A percentile compares a stretch with the other conserved stretches of the same genome.
These are phyloP conservation scores for Gentiana macrophylla DNA, from an alignment of 257 asterid genomes.

Conservation along the genomic window DNA sequence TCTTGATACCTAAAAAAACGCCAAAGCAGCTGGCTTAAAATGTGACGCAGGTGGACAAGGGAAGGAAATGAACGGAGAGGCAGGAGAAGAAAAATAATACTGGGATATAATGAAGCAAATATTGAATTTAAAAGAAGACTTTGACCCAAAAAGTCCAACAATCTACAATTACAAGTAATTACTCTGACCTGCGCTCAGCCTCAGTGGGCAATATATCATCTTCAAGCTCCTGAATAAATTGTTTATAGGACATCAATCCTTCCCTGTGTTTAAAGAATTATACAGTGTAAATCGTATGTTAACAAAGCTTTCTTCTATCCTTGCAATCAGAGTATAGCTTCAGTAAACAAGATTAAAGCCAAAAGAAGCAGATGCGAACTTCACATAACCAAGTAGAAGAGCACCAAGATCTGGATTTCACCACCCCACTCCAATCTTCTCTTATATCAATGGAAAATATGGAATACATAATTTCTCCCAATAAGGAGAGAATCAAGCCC, in stretches of 20 bases:
- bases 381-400: neutral
- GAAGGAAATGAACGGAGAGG: neutral
- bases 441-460: neutral
- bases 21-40: slow-evolving; percentile 6
- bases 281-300: no score
- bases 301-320: neutral
- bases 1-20: slow-evolving; percentile 68
- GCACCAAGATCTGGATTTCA: neutral
- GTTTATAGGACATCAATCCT: slow-evolving; percentile 99
- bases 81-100: neutral
- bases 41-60: neutral
- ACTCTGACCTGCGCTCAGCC: slow-evolving; percentile 86
- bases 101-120: neutral
- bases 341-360: neutral
- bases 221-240: slow-evolving; percentile 98
- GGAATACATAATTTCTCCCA: neutral
- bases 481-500: no score
- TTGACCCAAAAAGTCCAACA: neutral
- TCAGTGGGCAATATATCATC: slow-evolving; percentile 94
- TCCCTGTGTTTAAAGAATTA: slow-evolving; percentile 34
- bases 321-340: neutral
- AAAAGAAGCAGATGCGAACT: neutral
- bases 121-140: slow-evolving; percentile 5
- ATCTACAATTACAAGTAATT: neutral
- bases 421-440: no score